Percentiles rank a stretch among this genome's conserved stretches.
These are phyloP conservation scores for Leishmania turanica DNA, from an alignment of 208 protist genomes.

Conservation along the genomic window DNA sequence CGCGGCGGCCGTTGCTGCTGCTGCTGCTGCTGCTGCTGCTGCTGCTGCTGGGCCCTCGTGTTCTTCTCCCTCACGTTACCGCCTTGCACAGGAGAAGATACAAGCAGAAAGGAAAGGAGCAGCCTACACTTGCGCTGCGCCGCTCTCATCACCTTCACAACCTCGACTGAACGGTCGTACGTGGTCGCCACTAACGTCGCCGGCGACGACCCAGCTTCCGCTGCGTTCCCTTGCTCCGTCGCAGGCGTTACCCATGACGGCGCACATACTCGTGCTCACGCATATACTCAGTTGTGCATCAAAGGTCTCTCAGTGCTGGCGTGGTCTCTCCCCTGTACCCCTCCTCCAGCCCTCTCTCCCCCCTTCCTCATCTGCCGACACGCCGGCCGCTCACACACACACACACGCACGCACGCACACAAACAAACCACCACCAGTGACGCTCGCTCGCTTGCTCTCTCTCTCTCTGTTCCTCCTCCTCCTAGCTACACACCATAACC, in stretches of 20 bases:
- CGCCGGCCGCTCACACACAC: too few species aligned
- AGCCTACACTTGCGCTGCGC: background rate
- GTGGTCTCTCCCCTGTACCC: background rate
- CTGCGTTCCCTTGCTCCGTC: background rate
- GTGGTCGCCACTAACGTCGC: background rate
- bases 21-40: background rate
- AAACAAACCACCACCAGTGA: background rate
- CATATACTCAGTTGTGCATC: background rate
- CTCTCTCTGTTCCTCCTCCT: background rate
- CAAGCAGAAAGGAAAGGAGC: background rate
- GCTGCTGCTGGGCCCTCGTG: background rate
- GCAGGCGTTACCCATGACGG: background rate
- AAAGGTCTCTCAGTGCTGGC: background rate
- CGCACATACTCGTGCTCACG: background rate
- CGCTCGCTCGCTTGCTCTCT: background rate
- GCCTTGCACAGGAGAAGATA: too few species aligned
- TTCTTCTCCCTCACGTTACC: too few species aligned
- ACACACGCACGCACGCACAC: too few species aligned
- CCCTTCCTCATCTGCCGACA: background rate
- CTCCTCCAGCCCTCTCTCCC: background rate
- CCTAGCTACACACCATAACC: background rate
- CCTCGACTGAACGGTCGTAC: background rate
- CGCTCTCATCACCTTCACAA: background rate
- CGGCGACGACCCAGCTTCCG: background rate
- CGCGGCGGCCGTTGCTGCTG: background rate